phyloP scores from a whole-genome alignment of 1,284 basidiomycete genomes.

The Pseudozyma pruni region DNA sequence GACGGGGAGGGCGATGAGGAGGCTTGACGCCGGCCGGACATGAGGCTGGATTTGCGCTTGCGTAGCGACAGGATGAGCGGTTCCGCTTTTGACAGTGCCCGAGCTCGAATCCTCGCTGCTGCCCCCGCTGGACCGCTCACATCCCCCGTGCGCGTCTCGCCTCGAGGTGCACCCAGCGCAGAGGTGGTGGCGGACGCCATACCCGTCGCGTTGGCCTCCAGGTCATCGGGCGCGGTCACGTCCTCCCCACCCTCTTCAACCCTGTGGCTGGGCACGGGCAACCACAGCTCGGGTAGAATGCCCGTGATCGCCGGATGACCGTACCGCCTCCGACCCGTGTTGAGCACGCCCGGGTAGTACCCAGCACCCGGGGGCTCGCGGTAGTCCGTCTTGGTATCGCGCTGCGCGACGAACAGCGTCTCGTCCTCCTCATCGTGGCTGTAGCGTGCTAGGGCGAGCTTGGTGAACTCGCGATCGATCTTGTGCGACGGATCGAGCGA shows the following conservation, averaged over 20 bases:
- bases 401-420: constrained; percentile 82
- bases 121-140: not conserved
- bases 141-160: not conserved
- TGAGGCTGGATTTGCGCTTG: constrained; percentile 39
- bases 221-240: constrained; percentile 24
- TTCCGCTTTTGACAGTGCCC: constrained; percentile 33
- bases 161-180: constrained; percentile 17
- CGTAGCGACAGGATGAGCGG: constrained; percentile 50
- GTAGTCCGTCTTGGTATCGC: constrained; percentile 62
- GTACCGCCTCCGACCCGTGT: constrained; percentile 54
- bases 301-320: constrained; percentile 64
- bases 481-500: constrained; percentile 29
- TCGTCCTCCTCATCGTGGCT: constrained; percentile 83
- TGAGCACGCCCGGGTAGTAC: constrained; percentile 60
- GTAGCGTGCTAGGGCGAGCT: constrained; percentile 74
- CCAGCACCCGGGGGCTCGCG: constrained; percentile 56
- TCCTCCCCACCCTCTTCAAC: constrained; percentile 29
- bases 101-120: constrained; percentile 16
- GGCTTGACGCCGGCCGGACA: constrained; percentile 12
- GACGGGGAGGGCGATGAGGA: not conserved
- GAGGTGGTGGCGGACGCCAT: constrained; percentile 24
- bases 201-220: constrained; percentile 20
- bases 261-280: constrained; percentile 44
- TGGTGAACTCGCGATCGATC: constrained; percentile 42
- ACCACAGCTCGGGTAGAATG: constrained; percentile 61